A percentile compares a stretch with the other conserved stretches of the same genome.
These are phyloP conservation scores for Linanthus parryae DNA, from an alignment of 148 eudicot species.

Conservation along the genomic window DNA sequence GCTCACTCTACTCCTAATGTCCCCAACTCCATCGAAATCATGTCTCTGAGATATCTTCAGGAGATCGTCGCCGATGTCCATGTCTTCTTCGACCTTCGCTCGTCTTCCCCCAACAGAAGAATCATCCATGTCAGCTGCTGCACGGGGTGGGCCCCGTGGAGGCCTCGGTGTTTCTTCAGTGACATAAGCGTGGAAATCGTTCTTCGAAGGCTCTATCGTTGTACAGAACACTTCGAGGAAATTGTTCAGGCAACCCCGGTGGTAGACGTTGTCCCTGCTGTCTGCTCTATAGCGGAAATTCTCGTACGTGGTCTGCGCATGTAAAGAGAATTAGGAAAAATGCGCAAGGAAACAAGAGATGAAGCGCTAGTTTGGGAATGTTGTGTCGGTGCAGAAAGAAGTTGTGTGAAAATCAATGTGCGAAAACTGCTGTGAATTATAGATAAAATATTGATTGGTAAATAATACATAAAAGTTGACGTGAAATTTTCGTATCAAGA, in stretches of 20 bases:
- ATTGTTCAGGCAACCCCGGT: conserved; percentile 54
- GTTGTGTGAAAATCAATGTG: too few relatives aligned
- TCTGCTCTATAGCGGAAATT: conserved; percentile 62
- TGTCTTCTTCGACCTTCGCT: conserved; percentile 67
- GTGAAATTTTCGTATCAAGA: too few relatives aligned
- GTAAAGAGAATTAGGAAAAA: too few relatives aligned
- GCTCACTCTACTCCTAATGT: conserved; percentile 10
- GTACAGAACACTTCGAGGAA: conserved; percentile 53
- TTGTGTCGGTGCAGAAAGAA: too few relatives aligned
- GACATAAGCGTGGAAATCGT: conserved; percentile 39
- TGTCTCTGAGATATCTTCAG: conserved; percentile 62
- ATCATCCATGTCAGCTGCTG: conserved; percentile 16
- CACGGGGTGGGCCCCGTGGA: conserved; percentile 23
- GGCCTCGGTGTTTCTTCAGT: conserved; percentile 42
- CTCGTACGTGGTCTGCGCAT: conserved; percentile 87
- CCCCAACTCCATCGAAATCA: conserved; percentile 32
- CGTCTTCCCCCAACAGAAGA: conserved; percentile 28
- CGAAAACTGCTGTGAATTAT: too few relatives aligned
- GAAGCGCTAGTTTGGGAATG: too few relatives aligned
- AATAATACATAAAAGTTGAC: too few relatives aligned
- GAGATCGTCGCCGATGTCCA: conserved; percentile 57
- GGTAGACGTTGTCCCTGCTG: conserved; percentile 42
- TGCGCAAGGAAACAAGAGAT: too few relatives aligned
- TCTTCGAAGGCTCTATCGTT: conserved; percentile 44
- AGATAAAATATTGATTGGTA: too few relatives aligned